Conservation (phyloP, 345 rosid genomes). For the Raphanus raphanistrum region DNA sequence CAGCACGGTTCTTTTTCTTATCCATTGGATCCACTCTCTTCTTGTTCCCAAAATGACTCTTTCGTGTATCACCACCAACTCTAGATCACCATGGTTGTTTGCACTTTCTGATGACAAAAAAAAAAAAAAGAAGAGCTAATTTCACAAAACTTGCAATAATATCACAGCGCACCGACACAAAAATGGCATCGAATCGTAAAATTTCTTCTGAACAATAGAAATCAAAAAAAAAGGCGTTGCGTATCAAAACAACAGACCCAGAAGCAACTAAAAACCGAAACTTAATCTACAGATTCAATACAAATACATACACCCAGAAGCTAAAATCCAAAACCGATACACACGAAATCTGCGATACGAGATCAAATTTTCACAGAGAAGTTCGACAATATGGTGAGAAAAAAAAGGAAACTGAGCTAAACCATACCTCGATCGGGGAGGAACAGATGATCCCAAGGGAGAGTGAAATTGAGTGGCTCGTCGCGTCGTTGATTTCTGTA, state of each 20-base stretch:
- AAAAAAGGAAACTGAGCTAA: conserved; percentile 23
- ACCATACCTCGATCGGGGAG: conserved; percentile 37
- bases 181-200: neutral
- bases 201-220: neutral
- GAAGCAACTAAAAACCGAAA: conserved; percentile 8
- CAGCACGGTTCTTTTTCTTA: conserved; percentile 83
- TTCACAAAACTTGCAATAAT: conserved; percentile 6
- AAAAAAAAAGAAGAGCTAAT: neutral
- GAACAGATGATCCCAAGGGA: neutral
- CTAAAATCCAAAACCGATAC: neutral
- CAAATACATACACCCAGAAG: conserved; percentile 1
- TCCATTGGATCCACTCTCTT: conserved; percentile 64
- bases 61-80: conserved; percentile 34
- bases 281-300: conserved; percentile 22
- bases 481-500: conserved; percentile 15
- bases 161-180: conserved; percentile 28
- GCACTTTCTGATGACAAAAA: conserved; percentile 26
- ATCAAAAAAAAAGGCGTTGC: neutral
- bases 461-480: conserved; percentile 21
- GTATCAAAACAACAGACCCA: neutral
- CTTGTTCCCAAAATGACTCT: conserved; percentile 34
- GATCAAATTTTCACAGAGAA: conserved; percentile 5
- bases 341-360: neutral
- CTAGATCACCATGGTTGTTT: conserved; percentile 42
- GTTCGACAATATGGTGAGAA: neutral